Evolutionary conservation across 2,329 filamentous ascomycete genomes (phyloP).

Genomic region (Calonectria montana): DNA sequence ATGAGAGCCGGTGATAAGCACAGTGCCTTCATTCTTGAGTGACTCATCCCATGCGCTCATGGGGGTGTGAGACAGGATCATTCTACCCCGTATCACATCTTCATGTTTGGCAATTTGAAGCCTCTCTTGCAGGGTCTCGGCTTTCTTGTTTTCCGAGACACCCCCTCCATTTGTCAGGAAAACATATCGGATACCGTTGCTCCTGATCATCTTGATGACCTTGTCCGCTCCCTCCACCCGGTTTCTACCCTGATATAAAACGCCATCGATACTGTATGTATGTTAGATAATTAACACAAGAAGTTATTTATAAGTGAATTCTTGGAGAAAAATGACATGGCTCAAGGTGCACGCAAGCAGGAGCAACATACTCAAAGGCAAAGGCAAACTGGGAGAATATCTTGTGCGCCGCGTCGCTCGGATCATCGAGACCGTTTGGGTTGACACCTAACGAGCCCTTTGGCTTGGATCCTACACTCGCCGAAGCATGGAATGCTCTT

Average conservation of each 20-base stretch:
- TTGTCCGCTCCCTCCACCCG: constrained; percentile 83
- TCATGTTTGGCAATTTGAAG: constrained; percentile 47
- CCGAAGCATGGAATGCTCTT: constrained; percentile 29
- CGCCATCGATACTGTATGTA: constrained; percentile 80
- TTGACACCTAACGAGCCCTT: constrained; percentile 37
- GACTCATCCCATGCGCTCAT: constrained; percentile 68
- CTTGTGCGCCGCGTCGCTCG: constrained; percentile 35
- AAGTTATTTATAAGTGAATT: not conserved
- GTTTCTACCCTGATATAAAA: constrained; percentile 85
- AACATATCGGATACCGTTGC: constrained; percentile 87
- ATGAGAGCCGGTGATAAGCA: constrained; percentile 80
- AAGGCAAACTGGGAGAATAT: constrained; percentile 49
- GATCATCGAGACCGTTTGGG: constrained; percentile 33
- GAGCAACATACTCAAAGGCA: constrained; percentile 50
- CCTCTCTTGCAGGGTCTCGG: constrained; percentile 47
- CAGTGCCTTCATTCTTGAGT: constrained; percentile 59
- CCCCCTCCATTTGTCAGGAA: constrained; percentile 96
- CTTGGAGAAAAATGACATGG: not conserved
- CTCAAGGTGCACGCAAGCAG: not conserved
- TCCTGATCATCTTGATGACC: constrained; percentile 78
- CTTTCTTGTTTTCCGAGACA: constrained; percentile 71
- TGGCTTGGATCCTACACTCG: constrained; percentile 31
- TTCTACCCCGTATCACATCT: constrained; percentile 48
- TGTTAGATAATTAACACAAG: constrained; percentile 18
- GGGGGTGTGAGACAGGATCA: constrained; percentile 90